These are phyloP conservation scores for Peterozyma toletana DNA, from an alignment of 805 yeast genomes.

Conservation along the genomic window DNA sequence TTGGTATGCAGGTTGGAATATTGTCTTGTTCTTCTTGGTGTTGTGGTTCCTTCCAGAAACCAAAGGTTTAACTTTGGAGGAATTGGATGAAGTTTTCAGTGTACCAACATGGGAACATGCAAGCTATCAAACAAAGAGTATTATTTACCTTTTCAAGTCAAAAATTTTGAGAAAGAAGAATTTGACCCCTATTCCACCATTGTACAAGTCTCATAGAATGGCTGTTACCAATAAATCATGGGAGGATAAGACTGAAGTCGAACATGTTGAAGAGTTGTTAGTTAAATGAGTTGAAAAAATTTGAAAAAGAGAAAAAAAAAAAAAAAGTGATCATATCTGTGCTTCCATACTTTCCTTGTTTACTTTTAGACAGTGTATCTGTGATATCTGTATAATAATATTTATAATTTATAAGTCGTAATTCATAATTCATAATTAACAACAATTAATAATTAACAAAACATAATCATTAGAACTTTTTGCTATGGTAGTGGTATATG, in stretches of 20 bases:
- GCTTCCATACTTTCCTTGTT: too few relatives aligned
- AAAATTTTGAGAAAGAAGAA: conserved; percentile 38
- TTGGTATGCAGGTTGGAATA: conserved; percentile 82
- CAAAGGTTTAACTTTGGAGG: conserved; percentile 65
- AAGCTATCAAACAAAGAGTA: conserved; percentile 29
- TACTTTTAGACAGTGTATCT: too few relatives aligned
- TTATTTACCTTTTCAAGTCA: conserved; percentile 37
- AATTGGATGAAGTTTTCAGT: conserved; percentile 65
- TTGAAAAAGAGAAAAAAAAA: too few relatives aligned
- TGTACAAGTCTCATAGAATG: conserved; percentile 49
- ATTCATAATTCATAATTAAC: too few relatives aligned
- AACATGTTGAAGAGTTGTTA: conserved; percentile 35
- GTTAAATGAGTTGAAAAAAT: too few relatives aligned
- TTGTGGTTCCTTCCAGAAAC: conserved; percentile 72
- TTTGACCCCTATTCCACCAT: conserved; percentile 43
- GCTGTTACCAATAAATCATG: conserved; percentile 56
- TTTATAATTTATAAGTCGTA: too few relatives aligned
- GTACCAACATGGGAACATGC: conserved; percentile 56
- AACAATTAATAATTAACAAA: too few relatives aligned
- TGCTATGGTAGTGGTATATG: too few relatives aligned
- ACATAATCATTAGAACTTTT: too few relatives aligned
- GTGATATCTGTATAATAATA: too few relatives aligned
- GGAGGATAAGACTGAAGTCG: conserved; percentile 50
- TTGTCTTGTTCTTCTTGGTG: conserved; percentile 61
- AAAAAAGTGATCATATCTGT: too few relatives aligned